Evolutionary conservation across 306 rosid genomes (phyloP).

Genomic region (Trifolium subterraneum): DNA sequence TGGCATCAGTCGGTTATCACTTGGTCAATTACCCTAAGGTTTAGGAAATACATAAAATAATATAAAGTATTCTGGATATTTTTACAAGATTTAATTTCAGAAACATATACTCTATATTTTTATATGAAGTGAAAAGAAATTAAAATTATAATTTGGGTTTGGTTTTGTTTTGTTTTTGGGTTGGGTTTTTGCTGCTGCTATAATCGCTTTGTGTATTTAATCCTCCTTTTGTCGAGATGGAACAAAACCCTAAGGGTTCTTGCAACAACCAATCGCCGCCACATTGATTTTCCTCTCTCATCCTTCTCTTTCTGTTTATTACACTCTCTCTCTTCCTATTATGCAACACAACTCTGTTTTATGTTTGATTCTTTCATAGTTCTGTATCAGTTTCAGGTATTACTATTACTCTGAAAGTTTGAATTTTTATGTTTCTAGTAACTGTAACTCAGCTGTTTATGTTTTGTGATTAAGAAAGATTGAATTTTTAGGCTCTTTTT

Average conservation of each 20-base stretch:
- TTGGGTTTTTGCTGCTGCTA: conserved; percentile 15
- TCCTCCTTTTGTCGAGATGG: conserved; percentile 51
- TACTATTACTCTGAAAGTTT: background rate
- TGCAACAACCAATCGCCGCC: conserved; percentile 82
- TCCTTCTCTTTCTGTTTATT: background rate
- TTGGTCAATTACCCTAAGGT: conserved; percentile 33
- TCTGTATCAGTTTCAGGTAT: background rate
- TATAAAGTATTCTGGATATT: background rate
- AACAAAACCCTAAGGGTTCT: conserved; percentile 97
- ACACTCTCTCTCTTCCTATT: too few relatives aligned
- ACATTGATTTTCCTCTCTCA: conserved; percentile 50
- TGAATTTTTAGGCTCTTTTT: background rate
- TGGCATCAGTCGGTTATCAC: conserved; percentile 26
- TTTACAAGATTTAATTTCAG: background rate
- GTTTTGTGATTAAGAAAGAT: background rate
- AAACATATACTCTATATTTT: background rate
- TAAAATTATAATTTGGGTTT: background rate
- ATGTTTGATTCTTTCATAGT: background rate
- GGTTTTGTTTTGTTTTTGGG: background rate
- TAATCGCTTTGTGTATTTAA: conserved; percentile 46
- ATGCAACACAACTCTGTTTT: too few relatives aligned
- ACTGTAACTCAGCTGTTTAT: background rate
- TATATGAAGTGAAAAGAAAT: background rate
- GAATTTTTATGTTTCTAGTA: background rate
- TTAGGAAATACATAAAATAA: conserved; percentile 17